phyloP scores from a whole-genome alignment of 2,329 filamentous ascomycete species.

The Talaromyces marneffei region DNA sequence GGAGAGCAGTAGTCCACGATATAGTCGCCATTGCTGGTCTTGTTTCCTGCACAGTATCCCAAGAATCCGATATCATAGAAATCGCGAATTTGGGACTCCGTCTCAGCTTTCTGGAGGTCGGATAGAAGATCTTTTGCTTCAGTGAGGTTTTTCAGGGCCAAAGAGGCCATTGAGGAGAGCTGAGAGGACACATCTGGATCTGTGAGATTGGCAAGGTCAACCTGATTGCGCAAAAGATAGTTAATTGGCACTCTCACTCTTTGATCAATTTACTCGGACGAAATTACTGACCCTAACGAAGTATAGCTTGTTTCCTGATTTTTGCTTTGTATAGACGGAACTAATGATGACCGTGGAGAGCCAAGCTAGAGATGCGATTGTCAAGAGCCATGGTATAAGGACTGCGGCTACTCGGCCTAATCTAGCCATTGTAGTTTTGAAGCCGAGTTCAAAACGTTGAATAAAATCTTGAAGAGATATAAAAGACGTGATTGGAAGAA shows the following conservation, averaged over 20 bases:
- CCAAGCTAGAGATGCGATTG: constrained; percentile 69
- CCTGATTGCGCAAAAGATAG: constrained; percentile 22
- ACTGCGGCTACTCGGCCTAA: constrained; percentile 69
- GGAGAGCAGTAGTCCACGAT: constrained; percentile 59
- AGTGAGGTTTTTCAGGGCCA: constrained; percentile 4
- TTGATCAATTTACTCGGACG: too few species aligned
- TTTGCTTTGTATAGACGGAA: constrained; percentile 47
- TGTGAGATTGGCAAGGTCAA: constrained; percentile 59
- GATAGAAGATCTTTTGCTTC: constrained; percentile 29
- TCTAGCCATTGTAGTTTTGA: not conserved
- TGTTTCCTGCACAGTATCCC: constrained; percentile 70
- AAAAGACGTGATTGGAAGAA: not conserved
- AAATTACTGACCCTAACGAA: constrained; percentile 43
- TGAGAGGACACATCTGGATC: constrained; percentile 35
- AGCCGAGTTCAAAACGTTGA: too few species aligned
- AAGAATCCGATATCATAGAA: constrained; percentile 78
- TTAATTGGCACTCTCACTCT: not conserved
- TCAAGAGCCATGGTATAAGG: constrained; percentile 64
- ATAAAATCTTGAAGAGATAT: too few species aligned
- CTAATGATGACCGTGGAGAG: constrained; percentile 53
- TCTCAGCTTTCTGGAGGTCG: constrained; percentile 32
- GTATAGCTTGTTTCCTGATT: constrained; percentile 47
- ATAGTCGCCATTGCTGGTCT: constrained; percentile 49
- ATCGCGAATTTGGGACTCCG: constrained; percentile 61
- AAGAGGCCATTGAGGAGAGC: not conserved